phyloP scores from a whole-genome alignment of 257 asterid genomes.

The Scutellaria galericulata region DNA sequence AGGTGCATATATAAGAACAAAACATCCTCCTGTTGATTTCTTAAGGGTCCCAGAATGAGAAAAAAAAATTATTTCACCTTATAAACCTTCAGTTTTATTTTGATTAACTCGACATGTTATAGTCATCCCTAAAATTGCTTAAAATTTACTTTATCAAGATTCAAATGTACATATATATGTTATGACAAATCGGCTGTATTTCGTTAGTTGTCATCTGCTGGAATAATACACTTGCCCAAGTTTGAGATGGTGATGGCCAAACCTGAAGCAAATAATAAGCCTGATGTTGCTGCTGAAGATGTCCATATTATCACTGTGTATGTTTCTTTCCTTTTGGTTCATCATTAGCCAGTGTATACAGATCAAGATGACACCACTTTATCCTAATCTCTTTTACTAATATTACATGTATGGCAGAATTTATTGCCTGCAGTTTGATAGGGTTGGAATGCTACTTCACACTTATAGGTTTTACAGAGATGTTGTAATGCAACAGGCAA shows the following conservation, averaged over 20 bases:
- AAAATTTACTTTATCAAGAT: neutral
- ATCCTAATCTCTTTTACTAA: slow-evolving; percentile 37
- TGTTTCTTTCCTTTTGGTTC: slow-evolving; percentile 33
- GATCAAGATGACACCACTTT: slow-evolving; percentile 31
- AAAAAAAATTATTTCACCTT: slow-evolving; percentile 4
- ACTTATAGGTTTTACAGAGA: slow-evolving; percentile 90
- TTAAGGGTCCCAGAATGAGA: neutral
- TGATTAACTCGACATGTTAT: slow-evolving; percentile 21
- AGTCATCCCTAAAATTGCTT: slow-evolving; percentile 22
- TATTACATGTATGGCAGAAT: slow-evolving; percentile 90
- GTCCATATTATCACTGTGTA: slow-evolving; percentile 87
- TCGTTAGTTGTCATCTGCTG: slow-evolving; percentile 82
- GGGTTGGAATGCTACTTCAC: slow-evolving; percentile 85
- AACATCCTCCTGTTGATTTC: slow-evolving; percentile 22
- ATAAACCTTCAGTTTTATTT: slow-evolving; percentile 21
- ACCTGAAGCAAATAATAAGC: slow-evolving; percentile 75
- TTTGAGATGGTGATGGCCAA: slow-evolving; percentile 90
- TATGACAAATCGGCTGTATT: slow-evolving; percentile 37
- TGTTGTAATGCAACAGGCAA: slow-evolving; percentile 89
- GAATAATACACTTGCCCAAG: slow-evolving; percentile 84
- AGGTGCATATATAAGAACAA: slow-evolving; percentile 1
- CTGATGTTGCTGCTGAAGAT: slow-evolving; percentile 87
- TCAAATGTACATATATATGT: slow-evolving; percentile 20
- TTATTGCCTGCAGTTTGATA: slow-evolving; percentile 94
- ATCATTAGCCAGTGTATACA: slow-evolving; percentile 12